A percentile compares a stretch with the other conserved stretches of the same genome.
Evolutionary conservation across 202 grass and related monocot genomes (phyloP).

Genomic region (Hordeum pubiflorum): DNA sequence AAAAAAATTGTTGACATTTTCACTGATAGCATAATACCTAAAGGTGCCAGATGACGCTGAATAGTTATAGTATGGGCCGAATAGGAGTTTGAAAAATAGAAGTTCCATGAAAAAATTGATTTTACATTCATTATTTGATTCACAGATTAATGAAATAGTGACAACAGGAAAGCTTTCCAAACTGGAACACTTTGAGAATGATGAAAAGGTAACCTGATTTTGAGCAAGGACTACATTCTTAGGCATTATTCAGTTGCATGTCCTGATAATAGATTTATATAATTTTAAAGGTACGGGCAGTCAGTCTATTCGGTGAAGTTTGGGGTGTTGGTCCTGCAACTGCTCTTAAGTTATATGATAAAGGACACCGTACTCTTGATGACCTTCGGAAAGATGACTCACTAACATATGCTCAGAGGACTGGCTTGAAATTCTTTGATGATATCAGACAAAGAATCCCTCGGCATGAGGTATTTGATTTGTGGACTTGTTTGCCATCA

Average conservation of each 20-base stretch:
- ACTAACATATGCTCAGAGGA: conserved; percentile 65
- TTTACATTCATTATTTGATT: background rate
- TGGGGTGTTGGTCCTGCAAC: conserved; percentile 95
- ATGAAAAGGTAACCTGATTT: conserved; percentile 73
- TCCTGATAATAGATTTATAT: conserved; percentile 18
- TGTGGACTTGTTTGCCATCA: background rate
- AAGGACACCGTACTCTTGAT: conserved; percentile 83
- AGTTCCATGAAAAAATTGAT: background rate
- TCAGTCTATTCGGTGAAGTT: conserved; percentile 91
- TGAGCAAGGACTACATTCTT: conserved; percentile 2
- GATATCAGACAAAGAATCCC: conserved; percentile 95
- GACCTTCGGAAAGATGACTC: conserved; percentile 74
- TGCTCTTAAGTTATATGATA: conserved; percentile 90
- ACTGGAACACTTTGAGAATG: conserved; percentile 92
- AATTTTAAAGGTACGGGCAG: conserved; percentile 52
- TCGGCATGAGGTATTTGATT: conserved; percentile 50
- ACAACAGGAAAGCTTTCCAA: conserved; percentile 89
- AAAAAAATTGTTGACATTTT: background rate
- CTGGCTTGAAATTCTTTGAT: conserved; percentile 78
- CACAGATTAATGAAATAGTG: conserved; percentile 92
- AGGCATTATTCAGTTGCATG: background rate
- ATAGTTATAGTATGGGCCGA: background rate
- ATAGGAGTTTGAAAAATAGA: background rate
- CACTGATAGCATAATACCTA: background rate
- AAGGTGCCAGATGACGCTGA: background rate